Percentiles rank a stretch among this genome's conserved stretches.
Conservation (phyloP, 208 protist species). For the Crithidia acanthocephali region DNA sequence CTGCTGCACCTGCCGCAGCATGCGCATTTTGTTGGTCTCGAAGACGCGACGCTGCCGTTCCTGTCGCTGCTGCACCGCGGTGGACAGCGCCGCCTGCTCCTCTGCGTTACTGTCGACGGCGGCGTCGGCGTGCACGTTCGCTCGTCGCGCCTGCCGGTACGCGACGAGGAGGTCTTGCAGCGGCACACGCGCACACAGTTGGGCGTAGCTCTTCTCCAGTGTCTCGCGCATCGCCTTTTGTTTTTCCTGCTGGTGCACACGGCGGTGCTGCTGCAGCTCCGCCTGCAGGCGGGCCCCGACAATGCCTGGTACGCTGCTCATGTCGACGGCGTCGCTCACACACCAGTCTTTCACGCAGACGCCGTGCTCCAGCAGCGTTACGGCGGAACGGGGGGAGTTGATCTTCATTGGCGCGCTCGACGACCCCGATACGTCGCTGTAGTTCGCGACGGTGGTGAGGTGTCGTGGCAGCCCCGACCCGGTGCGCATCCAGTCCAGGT, state of each 20-base stretch:
- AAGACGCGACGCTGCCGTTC: conserved; percentile 63
- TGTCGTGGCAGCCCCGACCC: conserved; percentile 35
- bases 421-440: conserved; percentile 5
- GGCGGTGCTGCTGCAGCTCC: conserved; percentile 48
- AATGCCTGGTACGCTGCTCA: background rate
- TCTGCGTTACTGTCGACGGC: conserved; percentile 1
- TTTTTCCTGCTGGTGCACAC: conserved; percentile 30
- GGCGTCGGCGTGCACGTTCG: conserved; percentile 6
- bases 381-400: conserved; percentile 83
- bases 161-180: conserved; percentile 53
- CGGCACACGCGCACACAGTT: conserved; percentile 46
- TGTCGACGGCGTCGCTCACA: background rate
- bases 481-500: conserved; percentile 73
- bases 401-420: conserved; percentile 26
- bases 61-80: conserved; percentile 51
- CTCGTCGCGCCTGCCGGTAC: conserved; percentile 24
- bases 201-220: conserved; percentile 60
- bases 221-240: conserved; percentile 32
- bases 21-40: conserved; percentile 50
- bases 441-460: conserved; percentile 28
- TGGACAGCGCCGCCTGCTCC: conserved; percentile 30
- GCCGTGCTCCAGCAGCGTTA: conserved; percentile 79
- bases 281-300: conserved; percentile 20
- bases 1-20: conserved; percentile 59
- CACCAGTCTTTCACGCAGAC: conserved; percentile 54